These are phyloP conservation scores for Heliosperma pusillum DNA, from an alignment of 148 eudicot species.

Conservation along the genomic window DNA sequence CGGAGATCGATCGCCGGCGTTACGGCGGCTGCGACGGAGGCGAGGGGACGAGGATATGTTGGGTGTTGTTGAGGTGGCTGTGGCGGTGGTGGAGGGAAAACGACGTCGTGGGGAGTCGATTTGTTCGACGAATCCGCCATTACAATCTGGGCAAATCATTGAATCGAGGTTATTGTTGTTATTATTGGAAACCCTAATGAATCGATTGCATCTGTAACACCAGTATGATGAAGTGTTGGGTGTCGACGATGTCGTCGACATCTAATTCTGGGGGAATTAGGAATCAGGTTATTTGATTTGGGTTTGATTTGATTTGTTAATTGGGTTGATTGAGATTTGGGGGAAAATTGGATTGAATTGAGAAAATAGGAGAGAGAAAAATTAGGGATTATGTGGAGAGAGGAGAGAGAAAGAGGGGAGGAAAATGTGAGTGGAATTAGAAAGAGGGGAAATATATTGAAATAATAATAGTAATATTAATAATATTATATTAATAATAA, in stretches of 20 bases:
- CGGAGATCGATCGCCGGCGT: slow-evolving; percentile 69
- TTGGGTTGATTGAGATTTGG: too few species aligned
- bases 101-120: slow-evolving; percentile 52
- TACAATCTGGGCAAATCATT: slow-evolving; percentile 70
- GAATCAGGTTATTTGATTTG: not conserved
- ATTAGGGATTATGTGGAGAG: not conserved
- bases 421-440: not conserved
- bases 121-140: slow-evolving; percentile 72
- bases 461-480: not conserved
- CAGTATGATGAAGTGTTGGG: slow-evolving; percentile 49
- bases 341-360: not conserved
- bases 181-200: slow-evolving; percentile 41
- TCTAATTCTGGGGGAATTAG: not conserved
- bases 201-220: slow-evolving; percentile 93
- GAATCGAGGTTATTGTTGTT: not conserved
- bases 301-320: not conserved
- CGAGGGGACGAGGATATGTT: slow-evolving; percentile 15
- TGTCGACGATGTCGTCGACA: slow-evolving; percentile 31
- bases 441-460: not conserved
- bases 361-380: not conserved
- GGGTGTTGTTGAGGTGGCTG: not conserved
- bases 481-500: too few species aligned
- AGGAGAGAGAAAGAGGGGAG: slow-evolving; percentile 9
- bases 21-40: slow-evolving; percentile 48
- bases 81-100: slow-evolving; percentile 52